phyloP scores from a whole-genome alignment of 148 eudicot genomes.

The Rhododendron williamsianum region DNA sequence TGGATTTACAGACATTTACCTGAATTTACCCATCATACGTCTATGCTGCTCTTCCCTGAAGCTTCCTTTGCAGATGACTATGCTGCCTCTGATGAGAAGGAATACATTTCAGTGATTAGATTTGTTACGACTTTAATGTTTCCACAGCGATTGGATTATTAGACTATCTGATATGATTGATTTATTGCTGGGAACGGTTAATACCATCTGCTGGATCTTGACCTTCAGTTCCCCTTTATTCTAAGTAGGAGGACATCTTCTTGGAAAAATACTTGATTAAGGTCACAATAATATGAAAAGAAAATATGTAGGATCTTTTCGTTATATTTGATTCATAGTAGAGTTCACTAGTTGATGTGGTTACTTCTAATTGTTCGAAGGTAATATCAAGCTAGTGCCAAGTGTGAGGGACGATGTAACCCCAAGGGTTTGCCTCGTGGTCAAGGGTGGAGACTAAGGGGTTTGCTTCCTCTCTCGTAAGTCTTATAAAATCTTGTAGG shows the following conservation, averaged over 20 bases:
- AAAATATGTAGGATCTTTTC: too few species aligned
- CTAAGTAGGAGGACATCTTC: background rate
- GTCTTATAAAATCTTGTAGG: too few species aligned
- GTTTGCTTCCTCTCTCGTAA: too few species aligned
- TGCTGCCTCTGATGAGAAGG: background rate
- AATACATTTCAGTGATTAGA: background rate
- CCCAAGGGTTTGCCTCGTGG: too few species aligned
- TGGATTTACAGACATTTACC: slow-evolving; percentile 13
- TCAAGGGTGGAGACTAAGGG: too few species aligned
- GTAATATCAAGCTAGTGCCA: background rate
- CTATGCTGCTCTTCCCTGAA: slow-evolving; percentile 11
- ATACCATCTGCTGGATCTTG: background rate
- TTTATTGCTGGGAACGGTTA: background rate
- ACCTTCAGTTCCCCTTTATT: background rate
- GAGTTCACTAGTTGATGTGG: background rate
- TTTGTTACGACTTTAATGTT: background rate
- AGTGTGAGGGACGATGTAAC: too few species aligned
- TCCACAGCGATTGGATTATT: background rate
- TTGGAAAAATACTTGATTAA: background rate
- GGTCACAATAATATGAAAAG: background rate
- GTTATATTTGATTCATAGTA: too few species aligned
- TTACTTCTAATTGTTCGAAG: background rate
- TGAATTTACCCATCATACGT: slow-evolving; percentile 20
- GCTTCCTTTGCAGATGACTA: slow-evolving; percentile 25
- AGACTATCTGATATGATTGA: background rate